phyloP scores from a whole-genome alignment of 192 early-diverging fungal species.

The Backusella tuberculispora region DNA sequence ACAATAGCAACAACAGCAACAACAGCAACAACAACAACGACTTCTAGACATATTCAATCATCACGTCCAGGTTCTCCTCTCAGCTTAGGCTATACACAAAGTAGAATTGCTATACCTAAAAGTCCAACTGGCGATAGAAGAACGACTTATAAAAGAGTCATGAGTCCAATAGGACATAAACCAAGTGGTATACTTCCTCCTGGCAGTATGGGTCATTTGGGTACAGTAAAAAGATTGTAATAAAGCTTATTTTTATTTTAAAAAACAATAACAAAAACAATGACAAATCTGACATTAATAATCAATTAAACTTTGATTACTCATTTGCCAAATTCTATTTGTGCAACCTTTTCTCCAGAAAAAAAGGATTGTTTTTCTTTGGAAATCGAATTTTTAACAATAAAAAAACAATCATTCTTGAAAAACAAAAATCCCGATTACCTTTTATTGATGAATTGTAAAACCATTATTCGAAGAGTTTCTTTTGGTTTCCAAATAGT shows the following conservation, averaged over 20 bases:
- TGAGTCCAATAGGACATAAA: background rate
- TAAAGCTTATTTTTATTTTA: background rate
- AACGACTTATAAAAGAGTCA: background rate
- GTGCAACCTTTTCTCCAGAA: background rate
- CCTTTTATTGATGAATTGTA: background rate
- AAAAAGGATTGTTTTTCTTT: background rate
- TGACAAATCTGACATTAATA: constrained; percentile 14
- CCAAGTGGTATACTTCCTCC: background rate
- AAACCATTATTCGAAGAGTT: background rate
- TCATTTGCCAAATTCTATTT: background rate
- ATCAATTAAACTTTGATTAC: background rate
- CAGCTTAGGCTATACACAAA: background rate
- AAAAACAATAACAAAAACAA: background rate
- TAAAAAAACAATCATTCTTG: background rate
- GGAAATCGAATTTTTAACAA: too few species aligned
- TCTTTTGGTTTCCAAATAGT: background rate
- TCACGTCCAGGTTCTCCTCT: background rate
- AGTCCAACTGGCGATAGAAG: background rate
- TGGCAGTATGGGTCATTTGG: background rate
- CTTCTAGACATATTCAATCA: background rate
- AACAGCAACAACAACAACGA: background rate
- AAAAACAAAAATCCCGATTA: background rate
- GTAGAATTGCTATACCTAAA: constrained; percentile 1
- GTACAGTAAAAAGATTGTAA: constrained; percentile 7
- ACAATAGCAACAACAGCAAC: too few species aligned